Evolutionary conservation across 202 grass and related monocot genomes (phyloP).

Genomic region (Schoenoplectus triqueter): DNA sequence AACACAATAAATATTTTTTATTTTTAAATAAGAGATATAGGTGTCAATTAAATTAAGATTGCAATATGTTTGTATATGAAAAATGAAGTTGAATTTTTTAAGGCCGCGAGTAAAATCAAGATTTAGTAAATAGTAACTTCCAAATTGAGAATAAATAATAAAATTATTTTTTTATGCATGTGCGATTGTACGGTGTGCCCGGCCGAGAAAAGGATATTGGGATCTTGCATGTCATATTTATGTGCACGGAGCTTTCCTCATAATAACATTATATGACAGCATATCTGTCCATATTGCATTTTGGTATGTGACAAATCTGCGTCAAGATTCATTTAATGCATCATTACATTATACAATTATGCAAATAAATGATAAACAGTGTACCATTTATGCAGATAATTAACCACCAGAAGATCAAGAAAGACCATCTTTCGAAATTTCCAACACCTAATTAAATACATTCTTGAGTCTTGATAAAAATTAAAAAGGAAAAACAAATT

Average conservation of each 20-base stretch:
- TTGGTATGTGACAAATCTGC: background rate
- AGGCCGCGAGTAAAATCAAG: background rate
- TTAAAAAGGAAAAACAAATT: no score
- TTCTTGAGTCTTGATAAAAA: no score
- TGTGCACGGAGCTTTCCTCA: slow-evolving; percentile 6
- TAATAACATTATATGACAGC: background rate
- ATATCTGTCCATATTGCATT: background rate
- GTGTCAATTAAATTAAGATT: no score
- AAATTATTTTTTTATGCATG: background rate
- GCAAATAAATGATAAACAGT: background rate
- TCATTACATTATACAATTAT: background rate
- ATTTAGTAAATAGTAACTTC: background rate
- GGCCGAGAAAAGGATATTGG: background rate
- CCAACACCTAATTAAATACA: background rate
- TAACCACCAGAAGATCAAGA: background rate
- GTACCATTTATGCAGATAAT: background rate
- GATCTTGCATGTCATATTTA: no score
- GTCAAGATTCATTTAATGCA: background rate
- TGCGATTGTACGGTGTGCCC: no score
- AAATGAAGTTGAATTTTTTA: background rate
- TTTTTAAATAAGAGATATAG: no score
- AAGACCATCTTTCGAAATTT: background rate
- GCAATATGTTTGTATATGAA: background rate
- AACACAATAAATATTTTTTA: background rate
- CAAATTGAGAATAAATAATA: background rate